phyloP scores from a whole-genome alignment of 768 basidiomycete genomes.

The Pleurotus platypus region DNA sequence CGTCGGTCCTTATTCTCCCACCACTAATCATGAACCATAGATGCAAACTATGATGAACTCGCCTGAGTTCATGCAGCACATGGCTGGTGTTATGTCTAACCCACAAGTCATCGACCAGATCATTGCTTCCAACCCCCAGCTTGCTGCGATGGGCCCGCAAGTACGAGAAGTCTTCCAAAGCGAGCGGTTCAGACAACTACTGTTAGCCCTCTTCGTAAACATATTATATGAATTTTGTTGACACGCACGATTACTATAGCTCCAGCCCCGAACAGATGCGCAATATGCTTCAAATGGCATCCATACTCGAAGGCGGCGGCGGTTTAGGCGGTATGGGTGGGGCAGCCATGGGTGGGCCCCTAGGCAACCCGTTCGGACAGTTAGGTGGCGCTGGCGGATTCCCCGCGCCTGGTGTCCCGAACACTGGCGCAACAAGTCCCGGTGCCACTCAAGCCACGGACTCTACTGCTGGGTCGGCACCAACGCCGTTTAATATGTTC shows the following conservation, averaged over 20 bases:
- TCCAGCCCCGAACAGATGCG: slow-evolving; percentile 78
- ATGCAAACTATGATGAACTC: slow-evolving; percentile 83
- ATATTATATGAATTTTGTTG: background rate
- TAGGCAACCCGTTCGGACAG: slow-evolving; percentile 11
- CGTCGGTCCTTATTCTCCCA: background rate
- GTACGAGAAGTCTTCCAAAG: slow-evolving; percentile 77
- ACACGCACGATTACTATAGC: slow-evolving; percentile 23
- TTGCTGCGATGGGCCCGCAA: slow-evolving; percentile 73
- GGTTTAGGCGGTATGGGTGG: slow-evolving; percentile 9
- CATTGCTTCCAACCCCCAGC: slow-evolving; percentile 77
- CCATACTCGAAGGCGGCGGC: slow-evolving; percentile 37
- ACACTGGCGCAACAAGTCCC: slow-evolving; percentile 23
- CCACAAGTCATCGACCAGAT: slow-evolving; percentile 88
- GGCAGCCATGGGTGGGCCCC: background rate
- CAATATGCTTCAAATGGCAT: slow-evolving; percentile 73
- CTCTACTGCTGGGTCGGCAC: slow-evolving; percentile 17
- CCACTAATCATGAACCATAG: slow-evolving; percentile 29
- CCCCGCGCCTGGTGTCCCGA: slow-evolving; percentile 62
- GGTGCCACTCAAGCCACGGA: slow-evolving; percentile 19
- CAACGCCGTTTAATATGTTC: slow-evolving; percentile 16
- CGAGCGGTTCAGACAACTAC: slow-evolving; percentile 69
- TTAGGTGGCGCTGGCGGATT: slow-evolving; percentile 30
- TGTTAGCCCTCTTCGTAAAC: slow-evolving; percentile 41
- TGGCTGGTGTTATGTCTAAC: slow-evolving; percentile 83
- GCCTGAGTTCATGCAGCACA: slow-evolving; percentile 83